Evolutionary conservation across 169 alveolate species (phyloP), one percentile per base, ranked within the genome.

Genomic region (Cryptosporidium parvum): DNA sequence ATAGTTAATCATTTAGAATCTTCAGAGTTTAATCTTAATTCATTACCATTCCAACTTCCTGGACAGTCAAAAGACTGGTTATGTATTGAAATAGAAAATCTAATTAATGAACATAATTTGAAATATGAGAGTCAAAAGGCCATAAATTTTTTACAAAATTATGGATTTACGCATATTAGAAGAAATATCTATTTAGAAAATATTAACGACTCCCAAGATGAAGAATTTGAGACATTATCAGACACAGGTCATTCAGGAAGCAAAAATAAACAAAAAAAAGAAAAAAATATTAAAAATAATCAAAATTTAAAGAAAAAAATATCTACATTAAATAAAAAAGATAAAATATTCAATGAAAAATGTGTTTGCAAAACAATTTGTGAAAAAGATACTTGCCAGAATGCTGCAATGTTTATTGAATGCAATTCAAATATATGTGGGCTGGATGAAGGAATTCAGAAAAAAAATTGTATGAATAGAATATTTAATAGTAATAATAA

Each of bases 371-470:
- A 61, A 26, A 71, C 52, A 5, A 91, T 71, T 45, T 92, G 94
- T 45, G 91, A 84, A 12, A 80, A 69, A 7, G 91, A 59, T 52
- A 69, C 91, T 2, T 92, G 94, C 29, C 86, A 92, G 45, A 92
- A 92, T 53, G 85, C 92, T 14, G 69, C 86, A 52, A 86, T 80
- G 59, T 85, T 70, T 35, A 86, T 92, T n/a, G 92, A 92, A 75
- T 92, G 93, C 69, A 65, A 92, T 31, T 85, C 80, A 42, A 84
- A 62, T 52, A 70, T 75, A 61, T 92, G 94, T 65, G 92, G 91
- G 58, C 84, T 92, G 51, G 87, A 91, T 0, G 84, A 69, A 65
- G 33, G 59, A 14, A 65, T 84, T 44, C 94, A 92, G 16, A 89
- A 84, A 52, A 72, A 48, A 42, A 84, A 75, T 65, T 92, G 94